Evolutionary conservation across 2,329 filamentous ascomycete species (phyloP), one percentile per base, ranked within the genome.

Genomic region (Fusarium equiseti): DNA sequence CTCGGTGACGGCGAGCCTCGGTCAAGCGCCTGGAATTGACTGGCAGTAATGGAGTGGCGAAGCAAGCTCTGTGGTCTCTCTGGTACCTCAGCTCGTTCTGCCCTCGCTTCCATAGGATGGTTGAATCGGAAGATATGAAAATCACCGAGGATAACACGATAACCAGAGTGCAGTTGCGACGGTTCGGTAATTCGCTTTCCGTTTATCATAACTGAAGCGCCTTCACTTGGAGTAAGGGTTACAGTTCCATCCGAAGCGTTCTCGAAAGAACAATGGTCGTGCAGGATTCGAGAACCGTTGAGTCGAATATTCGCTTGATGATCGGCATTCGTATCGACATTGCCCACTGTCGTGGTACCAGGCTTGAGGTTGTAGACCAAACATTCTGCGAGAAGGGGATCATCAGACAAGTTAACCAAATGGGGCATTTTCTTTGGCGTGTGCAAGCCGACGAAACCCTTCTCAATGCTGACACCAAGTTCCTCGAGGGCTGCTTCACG

Each of bases 111-210:
- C 85, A 97, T 92, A 1, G 96, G 96, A 78, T 99, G 95, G 76
- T 98, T 99, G 84, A 99, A 99, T 60, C 96, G 88, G 82, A 99
- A 98, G 66, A 99, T 99, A 79, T 99, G 96, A 75, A 99, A 99
- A 80, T 99, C 96, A 43, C 96, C 96, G 12, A 99, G 85, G 68
- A 99, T 99, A 57, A 99, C 92, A 67, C 96, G 92, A 79, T 95
- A 97, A 8, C 96, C 96, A 75, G 95, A 98, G 77, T 95, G 91
- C 45, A 99, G 85, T 71, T 94, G 89, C 72, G 91, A 94, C 2
- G 95, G 91, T 76, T 95, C 94, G 57, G 94, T 90, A 57, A 98
- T 92, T 20, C 95, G 92, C 71, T 95, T 89, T 62, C 96, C 96
- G 76, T 99, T 99, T 55, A 99, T 94, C 96, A 99, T 99, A 62